A percentile compares a stretch with the other conserved stretches of the same genome.
Conservation (phyloP, 768 basidiomycete genomes). For the Russula lepida region DNA sequence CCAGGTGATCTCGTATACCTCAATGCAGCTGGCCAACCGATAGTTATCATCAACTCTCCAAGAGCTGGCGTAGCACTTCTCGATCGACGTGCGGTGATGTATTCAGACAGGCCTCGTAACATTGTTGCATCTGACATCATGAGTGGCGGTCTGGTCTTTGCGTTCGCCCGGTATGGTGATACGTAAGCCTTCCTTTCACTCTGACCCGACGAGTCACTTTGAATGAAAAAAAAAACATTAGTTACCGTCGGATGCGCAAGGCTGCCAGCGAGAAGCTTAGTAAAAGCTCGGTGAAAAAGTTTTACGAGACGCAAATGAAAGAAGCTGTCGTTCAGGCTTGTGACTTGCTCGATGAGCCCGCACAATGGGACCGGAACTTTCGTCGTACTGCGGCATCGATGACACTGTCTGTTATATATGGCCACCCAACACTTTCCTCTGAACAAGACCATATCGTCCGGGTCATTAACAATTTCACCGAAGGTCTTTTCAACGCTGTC, state of each 20-base stretch:
- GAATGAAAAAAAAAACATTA: neutral
- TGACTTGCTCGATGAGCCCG: neutral
- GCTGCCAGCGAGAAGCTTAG: neutral
- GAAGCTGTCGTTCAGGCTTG: neutral
- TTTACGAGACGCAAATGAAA: neutral
- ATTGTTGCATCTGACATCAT: neutral
- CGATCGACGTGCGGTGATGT: neutral
- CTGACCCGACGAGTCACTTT: neutral
- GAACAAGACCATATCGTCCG: neutral
- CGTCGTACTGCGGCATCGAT: neutral
- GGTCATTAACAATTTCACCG: neutral
- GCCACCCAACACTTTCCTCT: neutral
- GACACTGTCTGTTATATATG: neutral
- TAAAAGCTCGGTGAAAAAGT: neutral
- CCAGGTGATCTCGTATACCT: neutral
- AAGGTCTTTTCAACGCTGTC: neutral
- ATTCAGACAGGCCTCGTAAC: neutral
- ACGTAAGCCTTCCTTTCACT: neutral
- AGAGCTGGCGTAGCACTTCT: neutral
- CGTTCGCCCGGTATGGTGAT: neutral
- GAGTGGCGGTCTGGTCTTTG: neutral
- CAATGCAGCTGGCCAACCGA: neutral
- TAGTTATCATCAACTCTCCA: neutral
- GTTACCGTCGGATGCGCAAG: neutral
- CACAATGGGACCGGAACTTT: neutral